Percentiles rank a stretch among this genome's conserved stretches.
These are phyloP conservation scores for Pascua guehoae DNA, from an alignment of 1,284 basidiomycete genomes.

Conservation along the genomic window DNA sequence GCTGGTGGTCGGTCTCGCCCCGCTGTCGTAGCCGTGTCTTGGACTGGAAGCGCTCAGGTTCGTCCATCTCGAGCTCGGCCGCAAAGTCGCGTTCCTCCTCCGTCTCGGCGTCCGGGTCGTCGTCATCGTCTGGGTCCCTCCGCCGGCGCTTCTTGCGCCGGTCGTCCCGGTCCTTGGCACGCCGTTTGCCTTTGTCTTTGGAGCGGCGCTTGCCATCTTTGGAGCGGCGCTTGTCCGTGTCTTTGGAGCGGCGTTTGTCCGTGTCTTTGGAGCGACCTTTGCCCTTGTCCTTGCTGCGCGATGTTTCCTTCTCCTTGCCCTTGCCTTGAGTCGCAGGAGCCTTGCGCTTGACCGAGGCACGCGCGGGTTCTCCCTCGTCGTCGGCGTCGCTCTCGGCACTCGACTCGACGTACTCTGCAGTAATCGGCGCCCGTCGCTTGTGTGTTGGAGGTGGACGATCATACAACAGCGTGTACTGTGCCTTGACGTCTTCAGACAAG, in stretches of 20 bases:
- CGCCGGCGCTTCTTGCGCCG: not conserved
- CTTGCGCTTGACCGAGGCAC: not conserved
- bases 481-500: too few species aligned
- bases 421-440: too few species aligned
- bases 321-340: not conserved
- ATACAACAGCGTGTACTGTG: too few species aligned
- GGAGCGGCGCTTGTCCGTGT: not conserved
- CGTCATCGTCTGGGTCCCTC: constrained; percentile 24
- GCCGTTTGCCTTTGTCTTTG: not conserved
- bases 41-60: constrained; percentile 51
- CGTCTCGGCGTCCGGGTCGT: constrained; percentile 27
- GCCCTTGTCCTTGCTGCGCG: not conserved
- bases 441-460: too few species aligned
- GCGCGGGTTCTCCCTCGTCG: not conserved
- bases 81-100: constrained; percentile 52
- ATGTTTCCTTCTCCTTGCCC: not conserved
- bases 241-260: not conserved
- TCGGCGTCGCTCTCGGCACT: not conserved
- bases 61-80: constrained; percentile 58
- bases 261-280: not conserved
- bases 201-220: not conserved
- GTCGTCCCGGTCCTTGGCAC: not conserved
- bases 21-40: constrained; percentile 46
- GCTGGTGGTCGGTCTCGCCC: constrained; percentile 27
- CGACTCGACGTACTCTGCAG: not conserved